phyloP scores from a whole-genome alignment of 306 rosid genomes.

The Hylodesmum podocarpum region DNA sequence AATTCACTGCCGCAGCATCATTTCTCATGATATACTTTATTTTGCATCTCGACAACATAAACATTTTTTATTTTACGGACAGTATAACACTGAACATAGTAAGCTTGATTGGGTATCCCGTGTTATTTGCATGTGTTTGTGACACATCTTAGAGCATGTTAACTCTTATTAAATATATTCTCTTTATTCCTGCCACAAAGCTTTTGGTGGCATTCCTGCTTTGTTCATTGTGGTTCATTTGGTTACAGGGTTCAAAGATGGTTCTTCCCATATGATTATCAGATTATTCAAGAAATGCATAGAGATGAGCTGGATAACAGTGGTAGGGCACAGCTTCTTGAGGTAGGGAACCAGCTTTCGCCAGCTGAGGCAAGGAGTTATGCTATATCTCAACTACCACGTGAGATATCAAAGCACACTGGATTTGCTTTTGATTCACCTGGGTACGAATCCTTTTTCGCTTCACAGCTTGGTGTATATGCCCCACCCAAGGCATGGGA shows the following conservation, averaged over 20 bases:
- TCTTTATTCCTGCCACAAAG: neutral
- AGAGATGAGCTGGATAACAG: conserved; percentile 66
- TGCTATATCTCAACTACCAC: conserved; percentile 83
- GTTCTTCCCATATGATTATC: conserved; percentile 95
- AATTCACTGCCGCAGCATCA: neutral
- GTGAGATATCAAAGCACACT: conserved; percentile 74
- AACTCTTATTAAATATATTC: neutral
- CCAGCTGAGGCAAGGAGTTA: conserved; percentile 78
- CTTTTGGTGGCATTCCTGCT: neutral
- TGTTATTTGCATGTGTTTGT: conserved; percentile 1
- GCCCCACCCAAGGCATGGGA: conserved; percentile 97
- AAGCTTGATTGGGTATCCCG: neutral
- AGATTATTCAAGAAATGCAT: conserved; percentile 87
- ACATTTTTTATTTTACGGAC: neutral
- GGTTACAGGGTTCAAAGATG: conserved; percentile 83
- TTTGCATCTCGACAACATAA: neutral
- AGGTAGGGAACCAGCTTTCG: conserved; percentile 61
- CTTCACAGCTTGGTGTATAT: conserved; percentile 72
- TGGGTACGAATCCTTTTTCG: conserved; percentile 91
- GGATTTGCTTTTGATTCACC: conserved; percentile 98
- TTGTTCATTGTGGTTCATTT: conserved; percentile 18
- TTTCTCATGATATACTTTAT: neutral
- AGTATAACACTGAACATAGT: neutral
- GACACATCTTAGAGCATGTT: neutral
- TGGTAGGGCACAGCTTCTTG: conserved; percentile 59